phyloP scores from a whole-genome alignment of 164 flowering plant genomes.

The Macadamia tetraphylla region DNA sequence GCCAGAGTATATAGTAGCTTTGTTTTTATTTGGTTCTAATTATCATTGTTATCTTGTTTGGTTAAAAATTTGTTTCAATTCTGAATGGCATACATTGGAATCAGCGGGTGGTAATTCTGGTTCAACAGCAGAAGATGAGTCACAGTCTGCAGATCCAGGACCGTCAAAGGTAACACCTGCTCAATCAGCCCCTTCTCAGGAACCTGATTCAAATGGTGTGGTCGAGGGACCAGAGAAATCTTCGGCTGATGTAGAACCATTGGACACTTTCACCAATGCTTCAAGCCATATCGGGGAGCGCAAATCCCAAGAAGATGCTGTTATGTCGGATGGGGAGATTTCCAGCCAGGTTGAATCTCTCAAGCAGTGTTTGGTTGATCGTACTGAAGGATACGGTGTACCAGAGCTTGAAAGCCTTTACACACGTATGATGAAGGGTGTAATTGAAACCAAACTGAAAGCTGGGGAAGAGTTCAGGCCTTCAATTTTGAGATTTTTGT shows the following conservation, averaged over 20 bases:
- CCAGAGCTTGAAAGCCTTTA: slow-evolving; percentile 94
- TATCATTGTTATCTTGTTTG: neutral
- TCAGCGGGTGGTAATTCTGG: slow-evolving; percentile 8
- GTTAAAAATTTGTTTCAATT: neutral
- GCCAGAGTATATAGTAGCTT: too few relatives aligned
- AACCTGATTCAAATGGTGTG: slow-evolving; percentile 28
- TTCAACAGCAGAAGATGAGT: slow-evolving; percentile 40
- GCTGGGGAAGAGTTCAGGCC: slow-evolving; percentile 30
- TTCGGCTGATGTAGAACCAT: slow-evolving; percentile 13
- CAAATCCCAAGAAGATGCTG: slow-evolving; percentile 25
- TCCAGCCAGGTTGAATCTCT: slow-evolving; percentile 42
- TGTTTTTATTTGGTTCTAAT: neutral
- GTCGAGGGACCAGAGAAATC: slow-evolving; percentile 26
- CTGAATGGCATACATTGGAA: neutral
- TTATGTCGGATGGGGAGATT: slow-evolving; percentile 46
- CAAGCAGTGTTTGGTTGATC: slow-evolving; percentile 52
- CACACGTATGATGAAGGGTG: slow-evolving; percentile 61
- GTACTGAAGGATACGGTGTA: slow-evolving; percentile 51
- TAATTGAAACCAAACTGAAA: slow-evolving; percentile 38
- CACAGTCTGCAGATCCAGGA: slow-evolving; percentile 17
- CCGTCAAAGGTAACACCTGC: slow-evolving; percentile 23
- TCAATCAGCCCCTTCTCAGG: slow-evolving; percentile 27
- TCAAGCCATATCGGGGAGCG: slow-evolving; percentile 14
- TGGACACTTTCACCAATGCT: slow-evolving; percentile 23
- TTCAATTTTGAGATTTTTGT: slow-evolving; percentile 51